Evolutionary conservation across 495 filamentous ascomycete genomes (phyloP), one percentile per base, ranked within the genome.

Genomic region (Neurospora tetraspora): DNA sequence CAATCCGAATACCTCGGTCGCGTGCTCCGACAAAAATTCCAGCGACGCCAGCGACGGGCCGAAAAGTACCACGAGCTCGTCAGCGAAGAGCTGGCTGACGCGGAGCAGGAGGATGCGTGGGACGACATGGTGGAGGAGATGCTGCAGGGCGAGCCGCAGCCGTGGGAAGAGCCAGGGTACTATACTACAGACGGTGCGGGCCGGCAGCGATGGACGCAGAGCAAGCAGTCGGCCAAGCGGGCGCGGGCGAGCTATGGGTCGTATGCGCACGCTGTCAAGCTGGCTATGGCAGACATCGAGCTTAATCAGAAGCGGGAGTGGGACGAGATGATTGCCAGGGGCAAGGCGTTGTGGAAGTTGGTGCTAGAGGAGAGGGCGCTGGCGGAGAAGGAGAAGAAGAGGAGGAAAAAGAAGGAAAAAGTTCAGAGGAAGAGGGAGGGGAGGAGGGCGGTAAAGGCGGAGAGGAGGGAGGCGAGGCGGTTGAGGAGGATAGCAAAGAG

Each of bases 1-100:
- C 91, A 93, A 76, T 85, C 91, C 6, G 75, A 77, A 39, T 80
- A 80, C 42, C 81, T 94, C 5, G 87, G 85, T 73, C 80, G 85
- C 4, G 81, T 91, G 1, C 78, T 96, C 14, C 79, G 84, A 10
- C 80, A 86, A 39, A 90, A 87, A 70, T 73, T 87, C 20, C 11
- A 74, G 20, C 70, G 70, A 65, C 81, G 81, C 10, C 78, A 84
- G 20, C 82, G 76, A 27, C 82, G 85, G 34, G 83, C 83, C 73
- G 77, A 59, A 0, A 93, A 75, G 9, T 34, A 69, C 31, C 23
- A 69, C 14, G 27, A 38, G 43, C 43, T 71, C 43, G 42, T 34
- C 42, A 38, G 68, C 16, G 74, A 77, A 23, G 75, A 53, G 3
- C 34, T 72, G 42, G 39, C 40, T 18, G 53, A 70, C 1, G 71